Evolutionary conservation across 352 stramenopile genomes (phyloP), one percentile per base, ranked within the genome.

Genomic region (Peronosclerospora sorghi): DNA sequence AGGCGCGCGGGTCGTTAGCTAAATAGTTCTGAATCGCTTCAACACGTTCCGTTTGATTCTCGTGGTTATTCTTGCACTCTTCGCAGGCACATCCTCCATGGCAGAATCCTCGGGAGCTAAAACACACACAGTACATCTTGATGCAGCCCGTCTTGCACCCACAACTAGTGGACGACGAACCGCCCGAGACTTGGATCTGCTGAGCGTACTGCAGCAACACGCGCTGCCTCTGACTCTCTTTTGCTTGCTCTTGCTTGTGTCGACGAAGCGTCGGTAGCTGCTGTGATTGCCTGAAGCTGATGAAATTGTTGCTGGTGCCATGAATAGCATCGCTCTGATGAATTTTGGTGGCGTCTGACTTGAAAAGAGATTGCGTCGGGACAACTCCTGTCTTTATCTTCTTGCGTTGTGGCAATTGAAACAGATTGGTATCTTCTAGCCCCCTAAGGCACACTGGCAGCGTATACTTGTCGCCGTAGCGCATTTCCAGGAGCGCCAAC

Each of bases 111-210:
- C 75, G 62, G 5, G 73, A 81, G 40, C 75, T 85, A 43, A 91
- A 91, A 53, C 79, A 91, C 24, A 83, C 68, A 46, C 79, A 91
- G 49, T 88, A 90, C 73, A 90, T 83, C 58, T 90, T 90, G 19
- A 90, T 58, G 41, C 78, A 90, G 10, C 78, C 78, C 1, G 73
- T 90, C 61, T 90, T 90, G 68, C 78, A 90, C 20, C 78, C 78
- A 39, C 78, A 90, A 52, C 70, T 82, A 19, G 69, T 73, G n/a
- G 63, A 78, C 6, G 78, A 90, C 0, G 65, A 51, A n/a, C 82
- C 60, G 37, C 75, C 87, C 23, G 73, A 66, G 39, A 73, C 67
- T 37, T 88, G 75, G 43, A 91, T 74, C 50, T 83, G 69, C 46
- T 79, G 62, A 1, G 78, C 78, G 39, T 83, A 64, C 1, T 68